Evolutionary conservation across 1,284 basidiomycete genomes (phyloP), one percentile per base, ranked within the genome.

Genomic region (Ustilago tritici): DNA sequence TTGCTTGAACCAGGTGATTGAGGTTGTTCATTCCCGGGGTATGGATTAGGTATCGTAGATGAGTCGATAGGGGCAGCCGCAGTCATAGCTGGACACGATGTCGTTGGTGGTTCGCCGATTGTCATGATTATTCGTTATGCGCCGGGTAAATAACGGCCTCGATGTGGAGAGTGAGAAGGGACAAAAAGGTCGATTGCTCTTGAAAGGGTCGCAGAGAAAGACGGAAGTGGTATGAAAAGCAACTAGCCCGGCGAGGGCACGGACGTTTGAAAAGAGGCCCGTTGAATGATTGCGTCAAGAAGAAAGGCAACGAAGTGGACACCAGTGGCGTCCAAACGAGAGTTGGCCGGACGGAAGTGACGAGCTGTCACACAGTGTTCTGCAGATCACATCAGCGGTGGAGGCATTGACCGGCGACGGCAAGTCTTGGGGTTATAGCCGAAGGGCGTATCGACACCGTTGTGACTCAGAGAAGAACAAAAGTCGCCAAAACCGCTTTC

Each of bases 391-490:
- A 31, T n/a, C 19, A 49, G 19, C 23, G 47, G 47, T 19, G n/a
- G 19, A 49, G 23, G 23, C 28, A 49, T 7, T 23, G 19, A 49
- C n/a, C 47, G 47, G 31, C 9, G 47, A 50, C 28, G 15, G 49
- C 11, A 31, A 10, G 23, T 50, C 49, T 12, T 14, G 15, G 12
- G 7, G 49, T 3, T 28, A 31, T 50, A 50, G 49, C 28, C 49
- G 28, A 50, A 50, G 49, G 31, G 4, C 28, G 14, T 32, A 50
- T 50, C 49, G 23, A 50, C 14, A 28, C n/a, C n/a, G 14, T 12
- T 50, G 12, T 50, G 49, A 50, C 49, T 50, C 49, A 50, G 14
- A 8, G 7, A 46, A 19, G n/a, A 50, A 50, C 15, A 50, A 46
- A 46, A 50, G 28, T 50, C 49, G 31, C 28, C 49, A 11, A 32